A percentile compares a stretch with the other conserved stretches of the same genome.
Evolutionary conservation across 805 yeast species (phyloP).

Genomic region (Kodamaea leandrae): DNA sequence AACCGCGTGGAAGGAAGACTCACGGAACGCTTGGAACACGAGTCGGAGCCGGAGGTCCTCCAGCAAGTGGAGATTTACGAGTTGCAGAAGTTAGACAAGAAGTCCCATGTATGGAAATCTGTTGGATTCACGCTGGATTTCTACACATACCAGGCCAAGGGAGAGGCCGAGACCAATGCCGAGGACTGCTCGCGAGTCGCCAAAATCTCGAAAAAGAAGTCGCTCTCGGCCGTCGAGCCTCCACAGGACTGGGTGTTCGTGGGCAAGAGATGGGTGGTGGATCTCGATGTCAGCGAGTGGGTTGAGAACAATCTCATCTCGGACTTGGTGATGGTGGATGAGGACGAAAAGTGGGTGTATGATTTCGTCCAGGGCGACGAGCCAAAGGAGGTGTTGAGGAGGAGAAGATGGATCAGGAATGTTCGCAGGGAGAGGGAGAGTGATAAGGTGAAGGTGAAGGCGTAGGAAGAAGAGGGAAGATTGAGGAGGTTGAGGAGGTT

Average conservation of each 20-base stretch:
- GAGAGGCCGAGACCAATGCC: background rate
- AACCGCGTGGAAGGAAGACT: conserved; percentile 47
- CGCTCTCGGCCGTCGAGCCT: conserved; percentile 45
- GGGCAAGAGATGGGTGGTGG: conserved; percentile 59
- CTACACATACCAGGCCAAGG: conserved; percentile 43
- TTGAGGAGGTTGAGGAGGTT: background rate
- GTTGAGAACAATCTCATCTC: conserved; percentile 47
- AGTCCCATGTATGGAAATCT: conserved; percentile 59
- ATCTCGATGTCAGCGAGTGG: conserved; percentile 65
- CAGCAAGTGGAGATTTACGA: conserved; percentile 65
- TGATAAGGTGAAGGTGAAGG: background rate
- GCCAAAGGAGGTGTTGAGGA: conserved; percentile 6
- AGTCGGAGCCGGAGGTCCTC: conserved; percentile 11
- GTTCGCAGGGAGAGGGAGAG: conserved; percentile 3
- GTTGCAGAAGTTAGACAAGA: conserved; percentile 52
- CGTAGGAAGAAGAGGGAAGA: background rate
- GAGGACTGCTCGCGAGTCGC: too few species aligned
- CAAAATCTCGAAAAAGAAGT: conserved; percentile 12
- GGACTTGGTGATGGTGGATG: conserved; percentile 59
- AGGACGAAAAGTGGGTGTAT: conserved; percentile 84
- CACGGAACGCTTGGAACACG: conserved; percentile 13
- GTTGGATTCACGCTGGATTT: conserved; percentile 56
- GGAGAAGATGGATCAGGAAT: conserved; percentile 9
- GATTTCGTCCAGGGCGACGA: conserved; percentile 35
- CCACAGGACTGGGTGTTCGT: conserved; percentile 60